A percentile compares a stretch with the other conserved stretches of the same genome.
phyloP scores from a whole-genome alignment of 257 asterid species.

The Primulina huaijiensis region DNA sequence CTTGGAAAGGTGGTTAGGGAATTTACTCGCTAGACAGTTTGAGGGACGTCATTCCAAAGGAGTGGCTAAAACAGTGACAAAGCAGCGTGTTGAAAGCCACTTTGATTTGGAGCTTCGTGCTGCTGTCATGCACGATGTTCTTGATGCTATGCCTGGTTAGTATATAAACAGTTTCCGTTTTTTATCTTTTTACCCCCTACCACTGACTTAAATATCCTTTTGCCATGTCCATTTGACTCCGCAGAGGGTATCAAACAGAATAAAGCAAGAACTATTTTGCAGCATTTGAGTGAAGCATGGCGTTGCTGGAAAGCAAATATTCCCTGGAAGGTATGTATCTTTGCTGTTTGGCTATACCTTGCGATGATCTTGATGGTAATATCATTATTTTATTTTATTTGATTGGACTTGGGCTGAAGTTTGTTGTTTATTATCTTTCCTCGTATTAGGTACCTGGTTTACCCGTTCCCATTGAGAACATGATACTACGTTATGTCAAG shows the following conservation, averaged over 20 bases:
- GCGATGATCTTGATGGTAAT: slow-evolving; percentile 3
- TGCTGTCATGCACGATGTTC: slow-evolving; percentile 99
- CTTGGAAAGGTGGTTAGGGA: slow-evolving; percentile 96
- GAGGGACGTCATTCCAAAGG: slow-evolving; percentile 98
- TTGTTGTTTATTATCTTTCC: slow-evolving; percentile 14
- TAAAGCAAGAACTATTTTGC: slow-evolving; percentile 96
- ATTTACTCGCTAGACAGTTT: slow-evolving; percentile 92
- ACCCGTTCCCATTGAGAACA: slow-evolving; percentile 98
- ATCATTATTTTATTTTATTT: neutral
- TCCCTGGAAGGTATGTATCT: slow-evolving; percentile 80
- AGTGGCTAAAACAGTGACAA: slow-evolving; percentile 98
- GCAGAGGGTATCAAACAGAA: slow-evolving; percentile 97
- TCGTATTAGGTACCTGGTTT: slow-evolving; percentile 73
- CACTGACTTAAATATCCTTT: neutral
- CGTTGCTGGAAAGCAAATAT: slow-evolving; percentile 99
- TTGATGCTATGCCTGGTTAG: slow-evolving; percentile 98
- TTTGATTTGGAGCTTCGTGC: slow-evolving; percentile 99
- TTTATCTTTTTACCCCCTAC: neutral
- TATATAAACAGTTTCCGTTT: slow-evolving; percentile 1
- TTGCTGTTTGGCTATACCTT: neutral
- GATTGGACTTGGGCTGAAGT: slow-evolving; percentile 6
- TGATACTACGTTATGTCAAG: slow-evolving; percentile 98
- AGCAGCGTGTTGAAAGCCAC: slow-evolving; percentile 99
- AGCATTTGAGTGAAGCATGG: slow-evolving; percentile 99
- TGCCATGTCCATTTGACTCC: slow-evolving; percentile 15